Evolutionary conservation across 805 yeast genomes (phyloP).

Genomic region (Nakazawaea wyomingensis): DNA sequence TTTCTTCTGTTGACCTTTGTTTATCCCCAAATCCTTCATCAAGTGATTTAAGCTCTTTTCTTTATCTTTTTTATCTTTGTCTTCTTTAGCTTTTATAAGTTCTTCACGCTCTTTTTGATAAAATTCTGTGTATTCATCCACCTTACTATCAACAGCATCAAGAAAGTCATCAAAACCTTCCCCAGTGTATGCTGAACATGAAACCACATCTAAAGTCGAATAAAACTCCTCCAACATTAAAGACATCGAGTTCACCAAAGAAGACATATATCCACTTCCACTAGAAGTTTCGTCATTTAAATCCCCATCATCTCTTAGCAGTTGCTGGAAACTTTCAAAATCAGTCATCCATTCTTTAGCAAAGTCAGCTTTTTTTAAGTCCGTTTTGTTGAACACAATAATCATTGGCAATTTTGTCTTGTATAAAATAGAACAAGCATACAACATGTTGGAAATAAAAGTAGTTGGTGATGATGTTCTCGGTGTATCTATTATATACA

Average conservation of each 20-base stretch:
- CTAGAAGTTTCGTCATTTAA: constrained; percentile 53
- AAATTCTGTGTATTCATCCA: constrained; percentile 77
- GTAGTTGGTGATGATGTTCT: constrained; percentile 92
- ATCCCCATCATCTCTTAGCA: constrained; percentile 64
- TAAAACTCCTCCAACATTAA: constrained; percentile 95
- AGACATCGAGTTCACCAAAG: constrained; percentile 91
- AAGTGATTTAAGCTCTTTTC: constrained; percentile 64
- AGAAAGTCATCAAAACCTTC: constrained; percentile 90
- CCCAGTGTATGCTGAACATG: constrained; percentile 92
- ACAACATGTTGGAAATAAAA: constrained; percentile 96
- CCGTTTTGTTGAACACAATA: constrained; percentile 92
- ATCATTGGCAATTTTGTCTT: constrained; percentile 97
- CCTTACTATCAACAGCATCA: constrained; percentile 78
- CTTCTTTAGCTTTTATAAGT: constrained; percentile 69
- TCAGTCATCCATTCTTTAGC: constrained; percentile 98
- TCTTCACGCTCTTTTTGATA: constrained; percentile 85
- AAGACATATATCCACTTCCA: constrained; percentile 88
- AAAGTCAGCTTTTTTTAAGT: constrained; percentile 76
- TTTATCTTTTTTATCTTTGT: constrained; percentile 66
- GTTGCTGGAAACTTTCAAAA: constrained; percentile 84
- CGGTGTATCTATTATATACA: constrained; percentile 95
- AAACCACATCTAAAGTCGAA: constrained; percentile 84
- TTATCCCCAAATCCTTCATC: constrained; percentile 83
- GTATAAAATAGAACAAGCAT: constrained; percentile 94
- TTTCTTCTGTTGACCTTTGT: constrained; percentile 19